Evolutionary conservation across 306 rosid genomes (phyloP).

Genomic region (Malus sylvestris): DNA sequence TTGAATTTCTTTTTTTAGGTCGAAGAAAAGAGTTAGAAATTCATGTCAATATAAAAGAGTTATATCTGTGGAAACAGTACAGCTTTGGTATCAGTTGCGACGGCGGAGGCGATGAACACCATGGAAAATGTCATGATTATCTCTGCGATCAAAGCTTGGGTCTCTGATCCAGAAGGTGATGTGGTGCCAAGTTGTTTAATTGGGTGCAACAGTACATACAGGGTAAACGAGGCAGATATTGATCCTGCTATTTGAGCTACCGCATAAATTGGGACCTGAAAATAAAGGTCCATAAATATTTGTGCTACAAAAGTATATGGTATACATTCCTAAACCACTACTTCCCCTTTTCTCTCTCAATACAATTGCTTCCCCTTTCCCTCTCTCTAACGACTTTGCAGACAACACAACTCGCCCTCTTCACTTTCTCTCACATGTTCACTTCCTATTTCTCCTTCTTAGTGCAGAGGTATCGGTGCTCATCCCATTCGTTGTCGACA

Average conservation of each 20-base stretch:
- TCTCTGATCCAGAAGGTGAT: slow-evolving; percentile 47
- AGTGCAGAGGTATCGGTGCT: too few species aligned
- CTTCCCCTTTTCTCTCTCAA: too few species aligned
- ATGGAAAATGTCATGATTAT: slow-evolving; percentile 56
- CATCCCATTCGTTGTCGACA: too few species aligned
- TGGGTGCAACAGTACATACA: slow-evolving; percentile 44
- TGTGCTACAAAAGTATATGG: background rate
- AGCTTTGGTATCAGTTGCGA: slow-evolving; percentile 66
- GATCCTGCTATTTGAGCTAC: slow-evolving; percentile 73
- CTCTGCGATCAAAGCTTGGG: slow-evolving; percentile 64
- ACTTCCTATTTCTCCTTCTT: too few species aligned
- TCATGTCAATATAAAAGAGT: background rate
- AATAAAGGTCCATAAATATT: background rate
- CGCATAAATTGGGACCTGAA: slow-evolving; percentile 69
- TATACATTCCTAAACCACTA: background rate
- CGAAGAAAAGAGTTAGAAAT: background rate
- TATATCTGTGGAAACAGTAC: slow-evolving; percentile 19
- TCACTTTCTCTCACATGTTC: too few species aligned
- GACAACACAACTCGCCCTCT: too few species aligned
- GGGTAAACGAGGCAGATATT: slow-evolving; percentile 59
- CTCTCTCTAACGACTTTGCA: too few species aligned
- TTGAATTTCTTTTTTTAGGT: too few species aligned
- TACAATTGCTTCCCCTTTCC: too few species aligned
- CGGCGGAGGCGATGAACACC: slow-evolving; percentile 70
- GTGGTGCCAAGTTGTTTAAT: slow-evolving; percentile 48